Conservation (phyloP, 2,329 filamentous ascomycete genomes). For the Endoconidiophora polonica region DNA sequence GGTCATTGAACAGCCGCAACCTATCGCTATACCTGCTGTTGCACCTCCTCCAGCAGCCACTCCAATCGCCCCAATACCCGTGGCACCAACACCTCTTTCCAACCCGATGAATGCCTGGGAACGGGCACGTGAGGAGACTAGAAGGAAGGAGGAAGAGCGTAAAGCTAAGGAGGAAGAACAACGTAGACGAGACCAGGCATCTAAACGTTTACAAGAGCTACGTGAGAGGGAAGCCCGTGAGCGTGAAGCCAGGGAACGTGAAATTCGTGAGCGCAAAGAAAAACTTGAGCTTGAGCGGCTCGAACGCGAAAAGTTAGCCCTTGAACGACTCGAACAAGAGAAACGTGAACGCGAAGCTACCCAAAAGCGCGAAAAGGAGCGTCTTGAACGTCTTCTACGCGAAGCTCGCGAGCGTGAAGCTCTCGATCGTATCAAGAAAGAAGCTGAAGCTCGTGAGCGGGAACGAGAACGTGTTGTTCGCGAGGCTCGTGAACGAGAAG, state of each 20-base stretch:
- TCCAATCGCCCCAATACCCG: neutral
- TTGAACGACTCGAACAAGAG: slow-evolving; percentile 13
- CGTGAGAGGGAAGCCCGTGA: slow-evolving; percentile 39
- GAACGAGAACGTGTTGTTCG: slow-evolving; percentile 22
- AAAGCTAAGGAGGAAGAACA: slow-evolving; percentile 44
- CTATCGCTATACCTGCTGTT: neutral
- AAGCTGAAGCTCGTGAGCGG: slow-evolving; percentile 38
- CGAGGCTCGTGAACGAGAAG: slow-evolving; percentile 9
- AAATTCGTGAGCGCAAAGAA: slow-evolving; percentile 12
- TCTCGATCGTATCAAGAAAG: slow-evolving; percentile 8
- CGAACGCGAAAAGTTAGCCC: slow-evolving; percentile 6
- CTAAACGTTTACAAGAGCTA: slow-evolving; percentile 34
- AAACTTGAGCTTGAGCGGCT: slow-evolving; percentile 12
- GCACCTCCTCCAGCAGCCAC: neutral
- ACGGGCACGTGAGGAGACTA: slow-evolving; percentile 50
- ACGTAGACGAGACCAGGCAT: slow-evolving; percentile 39
- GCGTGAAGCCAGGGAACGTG: slow-evolving; percentile 23
- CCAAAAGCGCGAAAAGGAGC: slow-evolving; percentile 21
- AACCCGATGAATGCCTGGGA: slow-evolving; percentile 35
- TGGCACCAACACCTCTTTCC: neutral
- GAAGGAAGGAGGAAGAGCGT: slow-evolving; percentile 46
- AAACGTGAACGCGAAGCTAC: slow-evolving; percentile 10
- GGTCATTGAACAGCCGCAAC: neutral
- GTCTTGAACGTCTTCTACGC: slow-evolving; percentile 13
- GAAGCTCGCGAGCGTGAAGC: slow-evolving; percentile 6